phyloP scores from a whole-genome alignment of 2,329 filamentous ascomycete species.

The Lasiodiplodia theobromae region DNA sequence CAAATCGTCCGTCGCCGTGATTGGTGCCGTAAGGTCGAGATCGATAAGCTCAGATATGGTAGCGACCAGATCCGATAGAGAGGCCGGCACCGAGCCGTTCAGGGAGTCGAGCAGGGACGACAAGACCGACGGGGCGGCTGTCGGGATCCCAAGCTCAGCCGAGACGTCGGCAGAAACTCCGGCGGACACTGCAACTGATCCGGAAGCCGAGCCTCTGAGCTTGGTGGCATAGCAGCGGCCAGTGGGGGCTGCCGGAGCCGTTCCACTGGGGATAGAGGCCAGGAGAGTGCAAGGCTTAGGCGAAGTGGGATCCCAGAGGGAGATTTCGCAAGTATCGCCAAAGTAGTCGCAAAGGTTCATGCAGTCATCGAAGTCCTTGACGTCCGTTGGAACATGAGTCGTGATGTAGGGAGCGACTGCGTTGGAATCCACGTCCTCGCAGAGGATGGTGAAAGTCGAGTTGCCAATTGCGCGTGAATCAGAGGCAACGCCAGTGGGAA shows the following conservation, averaged over 20 bases:
- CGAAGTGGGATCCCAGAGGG: slow-evolving; percentile 9
- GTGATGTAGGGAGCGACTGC: slow-evolving; percentile 1
- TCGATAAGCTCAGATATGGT: not conserved
- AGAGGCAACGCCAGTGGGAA: not conserved
- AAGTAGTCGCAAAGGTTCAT: slow-evolving; percentile 7
- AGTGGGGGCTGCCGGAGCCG: not conserved
- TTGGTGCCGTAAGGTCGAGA: not conserved
- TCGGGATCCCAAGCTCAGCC: no score
- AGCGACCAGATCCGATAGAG: not conserved
- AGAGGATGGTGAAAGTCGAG: slow-evolving; percentile 6
- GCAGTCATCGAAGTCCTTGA: slow-evolving; percentile 13
- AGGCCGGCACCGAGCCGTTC: not conserved
- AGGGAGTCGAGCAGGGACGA: not conserved
- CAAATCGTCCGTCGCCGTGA: not conserved
- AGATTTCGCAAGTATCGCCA: slow-evolving; percentile 1
- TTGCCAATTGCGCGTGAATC: not conserved
- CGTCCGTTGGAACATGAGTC: not conserved
- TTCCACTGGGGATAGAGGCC: not conserved
- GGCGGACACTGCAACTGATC: not conserved
- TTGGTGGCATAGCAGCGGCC: slow-evolving; percentile 15
- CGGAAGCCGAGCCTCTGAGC: not conserved
- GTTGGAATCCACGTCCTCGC: not conserved
- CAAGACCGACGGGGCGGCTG: not conserved
- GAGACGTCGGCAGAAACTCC: not conserved
- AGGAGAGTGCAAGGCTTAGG: slow-evolving; percentile 7